These are phyloP conservation scores for Albophoma yamanashiensis DNA, from an alignment of 2,329 filamentous ascomycete species.

Conservation along the genomic window DNA sequence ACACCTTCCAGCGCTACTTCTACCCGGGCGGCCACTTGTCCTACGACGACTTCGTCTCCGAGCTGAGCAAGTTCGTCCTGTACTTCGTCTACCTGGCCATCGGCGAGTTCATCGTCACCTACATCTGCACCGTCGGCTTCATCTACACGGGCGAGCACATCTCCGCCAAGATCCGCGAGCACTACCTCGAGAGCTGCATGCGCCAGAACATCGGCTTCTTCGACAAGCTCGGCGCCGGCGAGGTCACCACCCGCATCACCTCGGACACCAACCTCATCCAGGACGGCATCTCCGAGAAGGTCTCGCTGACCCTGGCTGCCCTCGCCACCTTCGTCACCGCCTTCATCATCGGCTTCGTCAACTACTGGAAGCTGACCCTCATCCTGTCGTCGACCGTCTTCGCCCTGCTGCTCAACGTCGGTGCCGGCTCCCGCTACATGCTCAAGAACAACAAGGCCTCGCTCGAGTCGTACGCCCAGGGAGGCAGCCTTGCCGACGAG, in stretches of 20 bases:
- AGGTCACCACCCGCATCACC: slow-evolving; percentile 90
- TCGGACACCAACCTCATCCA: slow-evolving; percentile 90
- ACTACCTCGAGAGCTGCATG: slow-evolving; percentile 76
- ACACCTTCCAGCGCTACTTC: slow-evolving; percentile 58
- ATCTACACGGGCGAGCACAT: slow-evolving; percentile 80
- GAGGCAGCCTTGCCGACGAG: slow-evolving; percentile 85
- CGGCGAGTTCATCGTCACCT: slow-evolving; percentile 67
- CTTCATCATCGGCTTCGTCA: slow-evolving; percentile 82
- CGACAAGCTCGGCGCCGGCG: slow-evolving; percentile 84
- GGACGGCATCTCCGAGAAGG: slow-evolving; percentile 86
- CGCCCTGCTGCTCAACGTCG: slow-evolving; percentile 71
- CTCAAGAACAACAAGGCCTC: slow-evolving; percentile 72
- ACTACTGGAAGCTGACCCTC: slow-evolving; percentile 86
- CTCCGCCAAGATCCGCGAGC: slow-evolving; percentile 65
- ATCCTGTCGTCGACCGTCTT: slow-evolving; percentile 77
- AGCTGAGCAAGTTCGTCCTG: slow-evolving; percentile 55
- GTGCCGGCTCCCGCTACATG: slow-evolving; percentile 60
- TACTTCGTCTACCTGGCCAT: slow-evolving; percentile 83
- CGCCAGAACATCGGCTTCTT: slow-evolving; percentile 87
- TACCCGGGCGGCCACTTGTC: slow-evolving; percentile 28
- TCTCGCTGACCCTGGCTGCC: slow-evolving; percentile 66
- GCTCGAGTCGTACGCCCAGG: slow-evolving; percentile 68
- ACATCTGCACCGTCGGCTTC: slow-evolving; percentile 76
- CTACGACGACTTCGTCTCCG: slow-evolving; percentile 44
- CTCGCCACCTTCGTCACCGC: slow-evolving; percentile 76